Evolutionary conservation across 345 rosid species (phyloP).

Genomic region (Xanthoceras sorbifolium): DNA sequence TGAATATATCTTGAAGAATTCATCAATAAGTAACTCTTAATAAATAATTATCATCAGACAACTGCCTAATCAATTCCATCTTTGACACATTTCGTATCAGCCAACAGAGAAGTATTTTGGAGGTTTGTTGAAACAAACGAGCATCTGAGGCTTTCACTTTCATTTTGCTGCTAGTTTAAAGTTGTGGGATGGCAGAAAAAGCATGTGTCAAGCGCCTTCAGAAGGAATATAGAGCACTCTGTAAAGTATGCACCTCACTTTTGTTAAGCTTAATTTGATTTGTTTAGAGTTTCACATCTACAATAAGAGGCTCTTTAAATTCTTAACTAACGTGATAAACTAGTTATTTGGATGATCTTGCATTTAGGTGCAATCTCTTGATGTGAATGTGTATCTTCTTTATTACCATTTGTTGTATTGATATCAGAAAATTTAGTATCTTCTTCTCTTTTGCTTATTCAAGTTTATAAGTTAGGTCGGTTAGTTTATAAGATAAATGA

Average conservation of each 20-base stretch:
- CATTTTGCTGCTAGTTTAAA: slow-evolving; percentile 10
- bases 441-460: background rate
- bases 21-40: background rate
- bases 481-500: background rate
- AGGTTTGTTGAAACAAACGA: slow-evolving; percentile 16
- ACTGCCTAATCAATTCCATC: slow-evolving; percentile 6
- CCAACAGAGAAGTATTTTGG: slow-evolving; percentile 18
- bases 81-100: background rate
- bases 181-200: slow-evolving; percentile 76
- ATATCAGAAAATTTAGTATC: background rate
- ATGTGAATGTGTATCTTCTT: background rate
- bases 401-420: background rate
- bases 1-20: background rate
- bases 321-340: slow-evolving; percentile 11
- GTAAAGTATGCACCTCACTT: slow-evolving; percentile 55
- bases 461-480: background rate
- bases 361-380: background rate
- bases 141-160: background rate
- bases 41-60: background rate
- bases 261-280: background rate
- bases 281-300: background rate
- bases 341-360: background rate
- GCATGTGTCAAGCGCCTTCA: slow-evolving; percentile 92
- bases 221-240: slow-evolving; percentile 94
- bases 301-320: background rate